Evolutionary conservation across 805 yeast genomes (phyloP).

Genomic region (Candida ovalis): DNA sequence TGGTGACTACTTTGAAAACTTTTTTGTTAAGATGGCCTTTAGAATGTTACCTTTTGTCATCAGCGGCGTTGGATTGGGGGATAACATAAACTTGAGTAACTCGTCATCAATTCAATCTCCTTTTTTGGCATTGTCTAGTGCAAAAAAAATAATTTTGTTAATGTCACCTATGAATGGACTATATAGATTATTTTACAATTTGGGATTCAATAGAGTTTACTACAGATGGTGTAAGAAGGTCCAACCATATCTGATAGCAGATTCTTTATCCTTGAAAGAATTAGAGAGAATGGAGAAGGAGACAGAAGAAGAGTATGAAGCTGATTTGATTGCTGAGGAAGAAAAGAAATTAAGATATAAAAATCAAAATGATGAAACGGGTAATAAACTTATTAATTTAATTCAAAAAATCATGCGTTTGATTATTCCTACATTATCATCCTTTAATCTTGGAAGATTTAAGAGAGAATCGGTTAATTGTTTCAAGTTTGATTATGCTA

Average conservation of each 20-base stretch:
- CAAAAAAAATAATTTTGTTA: constrained; percentile 13
- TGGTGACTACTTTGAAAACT: not conserved
- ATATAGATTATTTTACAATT: constrained; percentile 21
- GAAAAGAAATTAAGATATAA: not conserved
- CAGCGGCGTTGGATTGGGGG: not conserved
- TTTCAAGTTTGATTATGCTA: constrained; percentile 28
- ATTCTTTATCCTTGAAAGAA: constrained; percentile 29
- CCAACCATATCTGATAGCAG: constrained; percentile 35
- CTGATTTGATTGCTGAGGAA: constrained; percentile 9
- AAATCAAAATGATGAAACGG: not conserved
- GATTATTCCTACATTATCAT: constrained; percentile 5
- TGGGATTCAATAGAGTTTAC: constrained; percentile 32
- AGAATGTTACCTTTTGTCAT: not conserved
- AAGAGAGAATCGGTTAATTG: constrained; percentile 28
- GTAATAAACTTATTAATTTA: not conserved
- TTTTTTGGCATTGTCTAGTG: constrained; percentile 8
- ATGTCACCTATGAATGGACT: constrained; percentile 15
- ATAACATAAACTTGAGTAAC: not conserved
- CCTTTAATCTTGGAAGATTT: constrained; percentile 5
- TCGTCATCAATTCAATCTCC: constrained; percentile 11
- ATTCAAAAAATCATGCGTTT: constrained; percentile 3
- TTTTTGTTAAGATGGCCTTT: not conserved
- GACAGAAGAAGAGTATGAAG: constrained; percentile 23
- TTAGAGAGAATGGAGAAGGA: constrained; percentile 32
- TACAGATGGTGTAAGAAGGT: constrained; percentile 31